Base-by-base conservation (phyloP, 23 red algal species). In the Gracilariopsis chorda region DNA sequence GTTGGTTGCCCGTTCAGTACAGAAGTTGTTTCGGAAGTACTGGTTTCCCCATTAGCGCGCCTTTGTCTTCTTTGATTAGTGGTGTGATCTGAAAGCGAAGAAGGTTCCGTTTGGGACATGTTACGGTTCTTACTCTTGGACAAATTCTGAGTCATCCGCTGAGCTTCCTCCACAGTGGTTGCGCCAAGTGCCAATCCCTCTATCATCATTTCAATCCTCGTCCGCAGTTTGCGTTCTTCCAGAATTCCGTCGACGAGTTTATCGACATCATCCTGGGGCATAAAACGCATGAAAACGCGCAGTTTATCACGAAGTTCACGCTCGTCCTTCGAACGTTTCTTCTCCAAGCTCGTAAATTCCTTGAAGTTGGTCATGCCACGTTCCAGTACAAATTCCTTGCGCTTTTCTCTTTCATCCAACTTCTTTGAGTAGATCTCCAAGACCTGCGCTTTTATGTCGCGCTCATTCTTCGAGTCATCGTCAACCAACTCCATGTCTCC, bases 361-460 rank as follows among this genome's bases (percentile, higher is more conserved):
- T 98, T 98, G 69, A 94, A 79, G 42, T 95, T 77, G 9, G 90
- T 88, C 43, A 98, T 80, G 21, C 89, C 91, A 10, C 92, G 80
- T 12, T 90, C 70, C n/a, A 94, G 46, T 32, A 95, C 93, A 85
- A 98, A 95, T 45, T 93, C 84, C 43, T 95, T 95, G 12, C 96
- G 88, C 62, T 82, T 65, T 14, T 60, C 75, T 46, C 96, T 88
- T 62, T 95, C 96, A 76, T 95, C 83, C 35, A 98, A 48, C 24
- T 95, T 93, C 28, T 73, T 42, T 40, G 72, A 82, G 70, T 98
- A 98, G 58, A 98, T 95, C 80, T 98, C 93, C n/a, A 98, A 71
- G 46, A 98, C 90, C 17, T 92, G 75, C 2, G 82, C 62, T 53
- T 98, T 98, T 24, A 98, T 36, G 30, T 98, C 96, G n/a, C 47